phyloP scores from a whole-genome alignment of 192 early-diverging fungal species.

The Mortierella alpina region DNA sequence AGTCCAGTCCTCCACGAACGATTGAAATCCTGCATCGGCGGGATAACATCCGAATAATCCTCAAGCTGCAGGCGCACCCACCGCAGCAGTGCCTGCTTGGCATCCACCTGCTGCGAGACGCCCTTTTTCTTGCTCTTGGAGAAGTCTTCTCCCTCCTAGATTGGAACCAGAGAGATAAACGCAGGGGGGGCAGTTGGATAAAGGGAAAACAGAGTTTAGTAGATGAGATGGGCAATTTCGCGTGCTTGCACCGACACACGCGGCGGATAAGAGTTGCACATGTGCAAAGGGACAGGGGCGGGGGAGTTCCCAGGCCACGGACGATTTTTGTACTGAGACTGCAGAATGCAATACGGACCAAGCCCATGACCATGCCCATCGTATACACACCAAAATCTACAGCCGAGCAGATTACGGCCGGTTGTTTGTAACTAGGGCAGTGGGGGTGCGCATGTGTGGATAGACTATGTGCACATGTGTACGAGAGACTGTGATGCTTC shows the following conservation, averaged over 20 bases:
- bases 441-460: too few relatives aligned
- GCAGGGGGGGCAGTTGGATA: background rate
- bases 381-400: too few relatives aligned
- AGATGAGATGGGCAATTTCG: background rate
- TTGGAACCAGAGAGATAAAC: background rate
- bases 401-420: too few relatives aligned
- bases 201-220: background rate
- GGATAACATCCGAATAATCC: constrained; percentile 62
- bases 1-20: constrained; percentile 65
- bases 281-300: too few relatives aligned
- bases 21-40: constrained; percentile 63
- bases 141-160: constrained; percentile 31
- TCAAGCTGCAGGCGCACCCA: constrained; percentile 65
- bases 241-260: background rate
- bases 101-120: constrained; percentile 51
- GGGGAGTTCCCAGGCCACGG: too few relatives aligned
- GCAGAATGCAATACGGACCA: too few relatives aligned
- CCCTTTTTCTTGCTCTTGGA: constrained; percentile 38
- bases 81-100: constrained; percentile 60
- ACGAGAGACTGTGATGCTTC: too few relatives aligned
- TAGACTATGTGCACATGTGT: too few relatives aligned
- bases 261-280: too few relatives aligned
- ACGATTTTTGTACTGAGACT: too few relatives aligned
- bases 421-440: too few relatives aligned
- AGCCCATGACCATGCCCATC: too few relatives aligned